Percentiles rank a stretch among this genome's conserved stretches.
These are phyloP conservation scores for Brassica incana DNA, from an alignment of 345 rosid genomes.

Conservation along the genomic window DNA sequence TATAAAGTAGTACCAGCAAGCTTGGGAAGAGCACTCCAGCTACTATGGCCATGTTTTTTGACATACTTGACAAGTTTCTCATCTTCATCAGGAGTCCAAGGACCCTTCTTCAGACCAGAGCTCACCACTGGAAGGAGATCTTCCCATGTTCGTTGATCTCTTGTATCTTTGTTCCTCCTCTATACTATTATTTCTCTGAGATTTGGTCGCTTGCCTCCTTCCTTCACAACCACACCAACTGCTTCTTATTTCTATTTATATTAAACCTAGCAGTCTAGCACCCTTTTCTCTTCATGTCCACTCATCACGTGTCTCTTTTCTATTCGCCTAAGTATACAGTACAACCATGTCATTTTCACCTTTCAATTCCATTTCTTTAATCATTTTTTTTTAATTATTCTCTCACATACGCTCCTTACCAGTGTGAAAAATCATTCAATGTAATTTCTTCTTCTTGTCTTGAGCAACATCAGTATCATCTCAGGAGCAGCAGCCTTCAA, in stretches of 20 bases:
- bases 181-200: conserved; percentile 16
- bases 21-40: conserved; percentile 92
- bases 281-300: conserved; percentile 17
- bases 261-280: conserved; percentile 30
- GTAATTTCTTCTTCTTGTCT: conserved; percentile 36
- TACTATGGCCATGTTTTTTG: conserved; percentile 73
- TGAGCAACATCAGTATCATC: conserved; percentile 36
- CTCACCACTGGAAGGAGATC: conserved; percentile 65
- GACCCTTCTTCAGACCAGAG: conserved; percentile 76
- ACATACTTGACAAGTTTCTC: conserved; percentile 60
- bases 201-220: conserved; percentile 49
- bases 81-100: conserved; percentile 92
- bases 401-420: conserved; percentile 29
- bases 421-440: conserved; percentile 24
- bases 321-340: conserved; percentile 35
- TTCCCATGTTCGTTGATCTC: conserved; percentile 48
- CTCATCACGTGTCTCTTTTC: conserved; percentile 34
- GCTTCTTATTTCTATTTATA: conserved; percentile 56
- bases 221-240: conserved; percentile 59
- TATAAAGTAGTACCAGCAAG: conserved; percentile 55
- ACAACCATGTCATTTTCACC: conserved; percentile 43
- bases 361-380: conserved; percentile 36
- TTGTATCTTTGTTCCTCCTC: not conserved
- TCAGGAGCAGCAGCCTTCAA: conserved; percentile 21
- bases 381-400: conserved; percentile 13